Conservation (phyloP, 495 filamentous ascomycete species). For the Penicillium fimorum region DNA sequence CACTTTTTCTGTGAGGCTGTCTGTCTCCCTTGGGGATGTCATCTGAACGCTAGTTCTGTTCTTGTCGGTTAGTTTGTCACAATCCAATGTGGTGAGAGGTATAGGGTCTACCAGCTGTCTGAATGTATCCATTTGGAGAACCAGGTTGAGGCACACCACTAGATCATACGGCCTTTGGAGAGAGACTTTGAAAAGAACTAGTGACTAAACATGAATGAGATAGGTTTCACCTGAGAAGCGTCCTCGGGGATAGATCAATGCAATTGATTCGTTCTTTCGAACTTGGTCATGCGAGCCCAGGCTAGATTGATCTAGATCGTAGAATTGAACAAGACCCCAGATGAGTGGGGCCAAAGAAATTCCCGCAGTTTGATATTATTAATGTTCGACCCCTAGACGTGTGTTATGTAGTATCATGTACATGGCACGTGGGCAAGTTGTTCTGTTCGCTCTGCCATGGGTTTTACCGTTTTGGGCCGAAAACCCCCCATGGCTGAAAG, state of each 20-base stretch:
- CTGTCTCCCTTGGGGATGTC: background rate
- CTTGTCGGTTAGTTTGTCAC: background rate
- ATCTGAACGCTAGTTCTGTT: background rate
- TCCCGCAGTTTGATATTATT: background rate
- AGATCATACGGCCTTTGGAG: background rate
- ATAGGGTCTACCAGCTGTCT: background rate
- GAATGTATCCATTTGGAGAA: background rate
- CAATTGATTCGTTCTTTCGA: background rate
- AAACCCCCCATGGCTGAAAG: background rate
- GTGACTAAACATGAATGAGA: background rate
- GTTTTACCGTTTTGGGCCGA: background rate
- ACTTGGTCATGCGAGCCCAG: background rate
- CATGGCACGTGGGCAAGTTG: background rate
- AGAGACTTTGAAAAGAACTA: background rate
- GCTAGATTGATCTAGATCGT: background rate
- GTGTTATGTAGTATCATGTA: background rate
- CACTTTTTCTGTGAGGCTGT: background rate
- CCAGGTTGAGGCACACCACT: background rate
- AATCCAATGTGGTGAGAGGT: background rate
- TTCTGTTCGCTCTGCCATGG: background rate
- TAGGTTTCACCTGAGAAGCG: background rate
- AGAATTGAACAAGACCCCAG: background rate
- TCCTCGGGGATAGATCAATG: no score
- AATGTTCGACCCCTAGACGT: no score
- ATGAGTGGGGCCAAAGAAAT: background rate